phyloP scores from a whole-genome alignment of 1,284 basidiomycete species.

The Rhodotorula sp. region DNA sequence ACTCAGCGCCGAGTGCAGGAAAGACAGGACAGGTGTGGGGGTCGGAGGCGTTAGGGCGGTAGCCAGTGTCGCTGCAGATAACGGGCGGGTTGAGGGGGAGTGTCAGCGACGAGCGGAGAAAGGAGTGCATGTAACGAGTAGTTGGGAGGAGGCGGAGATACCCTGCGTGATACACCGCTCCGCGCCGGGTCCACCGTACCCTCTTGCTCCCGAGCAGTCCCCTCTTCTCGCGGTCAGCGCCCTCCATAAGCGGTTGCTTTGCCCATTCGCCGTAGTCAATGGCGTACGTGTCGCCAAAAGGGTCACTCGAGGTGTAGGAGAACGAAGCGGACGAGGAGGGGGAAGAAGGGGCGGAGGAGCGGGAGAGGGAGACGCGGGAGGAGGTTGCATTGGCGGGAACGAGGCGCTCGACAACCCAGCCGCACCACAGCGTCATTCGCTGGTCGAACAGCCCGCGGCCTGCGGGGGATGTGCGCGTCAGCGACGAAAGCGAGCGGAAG shows the following conservation, averaged over 20 bases:
- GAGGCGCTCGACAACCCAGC: constrained; percentile 44
- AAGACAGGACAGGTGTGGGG: constrained; percentile 43
- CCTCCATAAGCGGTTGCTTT: background rate
- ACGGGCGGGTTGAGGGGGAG: no score
- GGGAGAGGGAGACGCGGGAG: background rate
- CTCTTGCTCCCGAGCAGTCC: no score
- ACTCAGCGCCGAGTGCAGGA: constrained; percentile 36
- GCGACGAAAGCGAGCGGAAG: background rate
- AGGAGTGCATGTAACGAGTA: background rate
- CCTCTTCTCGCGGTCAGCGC: no score
- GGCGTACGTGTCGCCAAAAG: background rate
- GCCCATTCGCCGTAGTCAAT: background rate
- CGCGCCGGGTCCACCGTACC: constrained; percentile 7
- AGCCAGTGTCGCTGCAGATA: constrained; percentile 46
- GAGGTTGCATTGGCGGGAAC: constrained; percentile 7
- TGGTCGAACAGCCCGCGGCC: constrained; percentile 38
- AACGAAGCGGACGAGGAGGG: background rate
- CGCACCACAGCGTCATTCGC: constrained; percentile 41
- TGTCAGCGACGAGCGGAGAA: no score
- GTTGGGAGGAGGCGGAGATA: no score
- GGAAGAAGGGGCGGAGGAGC: background rate
- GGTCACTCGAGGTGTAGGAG: background rate
- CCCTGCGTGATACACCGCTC: constrained; percentile 38
- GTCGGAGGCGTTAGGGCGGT: constrained; percentile 24
- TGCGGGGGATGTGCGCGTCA: constrained; percentile 1